Conservation (phyloP, 805 yeast species). For the Kazachstania kunashirensis region DNA sequence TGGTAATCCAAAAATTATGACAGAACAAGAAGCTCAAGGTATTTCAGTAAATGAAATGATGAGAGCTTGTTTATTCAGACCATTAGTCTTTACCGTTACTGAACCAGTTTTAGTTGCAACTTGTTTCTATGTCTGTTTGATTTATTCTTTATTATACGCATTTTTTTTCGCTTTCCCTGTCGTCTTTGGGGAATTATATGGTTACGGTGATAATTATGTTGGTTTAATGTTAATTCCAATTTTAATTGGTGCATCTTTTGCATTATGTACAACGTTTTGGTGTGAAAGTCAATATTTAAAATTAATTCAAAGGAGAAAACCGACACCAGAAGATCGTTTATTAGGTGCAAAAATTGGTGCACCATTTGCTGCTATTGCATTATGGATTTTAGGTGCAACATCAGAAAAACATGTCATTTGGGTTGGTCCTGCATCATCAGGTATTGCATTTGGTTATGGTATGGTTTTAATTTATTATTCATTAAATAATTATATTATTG, state of each 20-base stretch:
- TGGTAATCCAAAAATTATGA: constrained; percentile 76
- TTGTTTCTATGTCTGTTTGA: constrained; percentile 79
- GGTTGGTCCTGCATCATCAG: constrained; percentile 74
- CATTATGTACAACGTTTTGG: constrained; percentile 63
- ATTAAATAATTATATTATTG: constrained; percentile 77
- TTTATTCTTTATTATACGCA: constrained; percentile 83
- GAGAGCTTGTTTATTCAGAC: constrained; percentile 66
- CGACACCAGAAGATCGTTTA: constrained; percentile 73
- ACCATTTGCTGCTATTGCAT: constrained; percentile 71
- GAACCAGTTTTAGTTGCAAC: constrained; percentile 81
- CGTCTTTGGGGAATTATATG: constrained; percentile 68
- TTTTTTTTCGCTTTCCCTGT: constrained; percentile 95
- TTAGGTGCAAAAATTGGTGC: constrained; percentile 76
- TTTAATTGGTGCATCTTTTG: constrained; percentile 72
- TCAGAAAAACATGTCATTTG: constrained; percentile 60
- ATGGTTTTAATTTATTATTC: constrained; percentile 70
- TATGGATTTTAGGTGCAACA: constrained; percentile 76
- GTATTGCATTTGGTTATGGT: constrained; percentile 71
- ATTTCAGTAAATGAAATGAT: constrained; percentile 59
- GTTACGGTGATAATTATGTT: constrained; percentile 63
- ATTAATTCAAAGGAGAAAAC: constrained; percentile 43
- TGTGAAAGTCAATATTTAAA: constrained; percentile 54
- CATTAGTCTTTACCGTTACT: constrained; percentile 62
- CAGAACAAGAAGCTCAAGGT: constrained; percentile 84
- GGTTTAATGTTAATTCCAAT: constrained; percentile 89